Base-by-base conservation (phyloP, 108 stramenopile genomes). In the Fistulifera solaris region DNA sequence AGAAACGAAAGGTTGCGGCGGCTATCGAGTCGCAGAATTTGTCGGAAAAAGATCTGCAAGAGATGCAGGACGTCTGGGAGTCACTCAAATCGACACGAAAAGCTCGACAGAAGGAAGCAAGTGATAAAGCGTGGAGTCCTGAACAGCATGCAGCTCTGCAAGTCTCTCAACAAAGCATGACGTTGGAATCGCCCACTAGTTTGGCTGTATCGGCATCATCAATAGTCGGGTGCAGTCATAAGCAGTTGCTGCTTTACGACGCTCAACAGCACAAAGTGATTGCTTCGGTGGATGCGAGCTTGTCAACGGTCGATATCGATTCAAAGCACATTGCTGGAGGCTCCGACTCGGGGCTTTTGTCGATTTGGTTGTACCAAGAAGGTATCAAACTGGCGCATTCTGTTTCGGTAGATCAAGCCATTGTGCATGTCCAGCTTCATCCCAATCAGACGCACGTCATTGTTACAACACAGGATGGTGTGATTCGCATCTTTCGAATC, bases 211-310 rank as follows among this genome's bases (percentile, higher is more conserved):
- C 51, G 11, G 19, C 22, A 19, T 53, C 63, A 12, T 52, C 87
- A 42, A 75, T 72, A 22, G 85, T 82, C 15, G 78, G 73, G 47
- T 89, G 85, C 31, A 71, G 62, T 11, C 89, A 92, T 52, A 81
- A 78, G 58, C 78, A 79, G 58, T 58, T 85, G 4, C 48, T 80
- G 13, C 66, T 88, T 18, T 92, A 86, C 43, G 65, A 83, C 64
- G 35, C 63, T 7, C 48, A 19, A 8, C 61, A 56, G 21, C 67
- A 78, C 27, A 51, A 67, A 46, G 61, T 85, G 48, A 49, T 65
- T 4, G 63, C 56, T 17, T 76, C 83, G 2, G 56, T 83, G 40
- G 14, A 11, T 25, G n/a, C 42, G 10, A 21, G 35, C 38, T 58
- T 40, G 56, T 62, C 52, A 14, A 46, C 49, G 23, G 56, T 66